These are phyloP conservation scores for Pichia sp. DNA, from an alignment of 1,139 yeast genomes.

Conservation along the genomic window DNA sequence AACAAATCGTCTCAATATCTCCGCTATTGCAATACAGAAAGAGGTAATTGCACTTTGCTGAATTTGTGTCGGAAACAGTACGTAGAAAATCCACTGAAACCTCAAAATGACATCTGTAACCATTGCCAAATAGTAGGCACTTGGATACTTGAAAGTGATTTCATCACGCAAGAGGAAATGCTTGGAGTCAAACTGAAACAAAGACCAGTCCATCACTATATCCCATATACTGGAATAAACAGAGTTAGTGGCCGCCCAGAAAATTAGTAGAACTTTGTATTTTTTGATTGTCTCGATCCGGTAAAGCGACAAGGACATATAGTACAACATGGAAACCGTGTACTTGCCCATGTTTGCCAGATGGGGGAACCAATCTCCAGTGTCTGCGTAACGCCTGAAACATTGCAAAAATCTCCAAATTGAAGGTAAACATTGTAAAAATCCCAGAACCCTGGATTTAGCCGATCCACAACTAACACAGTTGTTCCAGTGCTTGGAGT, in stretches of 20 bases:
- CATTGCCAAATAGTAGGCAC: conserved; percentile 71
- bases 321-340: conserved; percentile 58
- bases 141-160: conserved; percentile 55
- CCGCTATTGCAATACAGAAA: conserved; percentile 78
- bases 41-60: conserved; percentile 92
- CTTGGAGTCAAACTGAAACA: conserved; percentile 62
- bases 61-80: conserved; percentile 62
- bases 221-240: conserved; percentile 78
- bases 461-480: conserved; percentile 70
- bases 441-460: conserved; percentile 73
- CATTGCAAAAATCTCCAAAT: conserved; percentile 91
- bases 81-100: conserved; percentile 89
- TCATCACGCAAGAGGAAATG: conserved; percentile 65
- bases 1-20: conserved; percentile 70
- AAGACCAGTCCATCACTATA: conserved; percentile 91
- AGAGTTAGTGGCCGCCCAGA: conserved; percentile 73
- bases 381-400: conserved; percentile 82
- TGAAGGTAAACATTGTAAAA: conserved; percentile 77
- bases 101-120: conserved; percentile 67
- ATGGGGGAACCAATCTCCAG: conserved; percentile 97
- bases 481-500: conserved; percentile 64
- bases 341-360: conserved; percentile 86
- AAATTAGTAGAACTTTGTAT: conserved; percentile 58
- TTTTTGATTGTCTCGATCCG: conserved; percentile 51
- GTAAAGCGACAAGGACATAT: conserved; percentile 72